A percentile compares a stretch with the other conserved stretches of the same genome.
These are phyloP conservation scores for Fusarium falciforme DNA, from an alignment of 2,329 filamentous ascomycete species.

Conservation along the genomic window DNA sequence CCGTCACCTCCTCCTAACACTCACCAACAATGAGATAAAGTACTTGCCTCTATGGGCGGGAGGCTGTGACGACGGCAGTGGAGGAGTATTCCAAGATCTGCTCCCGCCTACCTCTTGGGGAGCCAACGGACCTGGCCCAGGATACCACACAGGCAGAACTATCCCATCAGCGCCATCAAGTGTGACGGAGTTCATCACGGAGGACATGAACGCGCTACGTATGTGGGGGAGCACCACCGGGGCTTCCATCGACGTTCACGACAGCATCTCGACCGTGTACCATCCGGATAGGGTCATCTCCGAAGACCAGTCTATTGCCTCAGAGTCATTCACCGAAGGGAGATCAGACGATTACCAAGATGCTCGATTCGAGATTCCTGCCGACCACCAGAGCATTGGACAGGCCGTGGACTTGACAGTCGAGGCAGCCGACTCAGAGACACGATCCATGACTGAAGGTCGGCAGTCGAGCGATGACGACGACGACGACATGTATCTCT, in stretches of 20 bases:
- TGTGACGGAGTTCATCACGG: constrained; percentile 49
- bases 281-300: constrained; percentile 47
- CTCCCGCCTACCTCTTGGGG: constrained; percentile 58
- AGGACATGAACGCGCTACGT: constrained; percentile 49
- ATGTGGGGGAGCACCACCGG: constrained; percentile 49
- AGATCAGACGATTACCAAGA: constrained; percentile 49
- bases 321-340: constrained; percentile 51
- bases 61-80: constrained; percentile 63
- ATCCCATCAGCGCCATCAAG: constrained; percentile 50
- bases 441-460: constrained; percentile 10
- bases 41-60: constrained; percentile 75
- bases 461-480: constrained; percentile 12
- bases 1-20: constrained; percentile 61
- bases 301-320: constrained; percentile 48
- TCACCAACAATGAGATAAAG: constrained; percentile 68
- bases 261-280: constrained; percentile 54
- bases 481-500: constrained; percentile 26
- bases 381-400: constrained; percentile 43
- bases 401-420: constrained; percentile 40
- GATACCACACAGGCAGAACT: constrained; percentile 59
- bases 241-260: constrained; percentile 53
- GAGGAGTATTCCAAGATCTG: constrained; percentile 58
- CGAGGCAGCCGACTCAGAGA: constrained; percentile 35
- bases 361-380: constrained; percentile 50
- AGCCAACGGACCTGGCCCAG: constrained; percentile 59